These are phyloP conservation scores for Nigrospora oryzae DNA, from an alignment of 2,329 filamentous ascomycete genomes.

Conservation along the genomic window DNA sequence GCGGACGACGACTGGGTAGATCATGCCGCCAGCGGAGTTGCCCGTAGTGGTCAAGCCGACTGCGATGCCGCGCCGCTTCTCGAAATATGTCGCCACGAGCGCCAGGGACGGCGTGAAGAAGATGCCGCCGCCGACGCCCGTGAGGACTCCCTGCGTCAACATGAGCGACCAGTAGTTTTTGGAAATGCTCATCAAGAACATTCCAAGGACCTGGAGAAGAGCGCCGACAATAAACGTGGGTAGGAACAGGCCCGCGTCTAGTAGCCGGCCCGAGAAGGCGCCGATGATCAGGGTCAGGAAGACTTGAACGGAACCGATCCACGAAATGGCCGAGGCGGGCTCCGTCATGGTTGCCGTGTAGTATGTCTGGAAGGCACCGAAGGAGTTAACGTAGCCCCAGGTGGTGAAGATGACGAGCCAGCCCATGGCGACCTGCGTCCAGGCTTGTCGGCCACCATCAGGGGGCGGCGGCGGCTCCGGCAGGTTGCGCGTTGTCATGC, in stretches of 20 bases:
- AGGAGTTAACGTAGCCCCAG: conserved; percentile 37
- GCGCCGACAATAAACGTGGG: conserved; percentile 27
- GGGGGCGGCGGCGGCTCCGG: conserved; percentile 20
- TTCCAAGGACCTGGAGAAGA: conserved; percentile 29
- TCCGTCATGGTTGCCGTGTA: conserved; percentile 25
- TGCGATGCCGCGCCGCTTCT: conserved; percentile 42
- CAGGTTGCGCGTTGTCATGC: conserved; percentile 18
- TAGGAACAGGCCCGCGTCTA: conserved; percentile 34
- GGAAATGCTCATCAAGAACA: conserved; percentile 33
- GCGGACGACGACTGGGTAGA: conserved; percentile 36
- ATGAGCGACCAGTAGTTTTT: conserved; percentile 40
- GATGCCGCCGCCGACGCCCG: conserved; percentile 43
- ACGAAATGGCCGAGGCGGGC: conserved; percentile 28
- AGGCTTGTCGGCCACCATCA: conserved; percentile 21
- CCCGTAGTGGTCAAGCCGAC: conserved; percentile 52
- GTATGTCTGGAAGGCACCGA: conserved; percentile 36
- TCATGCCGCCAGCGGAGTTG: conserved; percentile 43
- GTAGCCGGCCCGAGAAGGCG: conserved; percentile 29
- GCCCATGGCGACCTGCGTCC: conserved; percentile 24
- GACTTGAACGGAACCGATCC: conserved; percentile 35
- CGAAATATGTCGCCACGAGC: conserved; percentile 55
- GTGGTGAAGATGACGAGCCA: conserved; percentile 33
- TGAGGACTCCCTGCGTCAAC: conserved; percentile 37
- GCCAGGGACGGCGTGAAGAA: conserved; percentile 50
- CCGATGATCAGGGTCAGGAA: conserved; percentile 33